Evolutionary conservation across 2,329 filamentous ascomycete species (phyloP), one percentile per base, ranked within the genome.

Genomic region (Epichloe uncinata): DNA sequence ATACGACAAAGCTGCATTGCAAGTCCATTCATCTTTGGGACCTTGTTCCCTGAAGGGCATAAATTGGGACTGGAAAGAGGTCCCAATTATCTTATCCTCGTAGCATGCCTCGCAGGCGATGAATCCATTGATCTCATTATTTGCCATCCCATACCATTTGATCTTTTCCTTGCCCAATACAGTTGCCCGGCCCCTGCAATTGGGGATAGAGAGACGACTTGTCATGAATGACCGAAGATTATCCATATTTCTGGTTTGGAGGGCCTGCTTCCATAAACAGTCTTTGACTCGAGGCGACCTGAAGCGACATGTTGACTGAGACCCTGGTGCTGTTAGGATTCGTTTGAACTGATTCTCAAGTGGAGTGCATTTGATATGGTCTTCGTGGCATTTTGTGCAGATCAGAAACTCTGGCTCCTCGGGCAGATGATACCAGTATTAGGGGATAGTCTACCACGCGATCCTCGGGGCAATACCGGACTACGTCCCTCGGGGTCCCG

Each of bases 311-410:
- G 45, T 61, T 42, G 60, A 71, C 56, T 37, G 59, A 45, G 56
- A 63, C 57, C 42, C 60, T 33, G 48, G 63, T 48, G 49, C 57
- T 34, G 49, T 60, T 44, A 52, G 54, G 0, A 60, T 51, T 4
- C 56, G 53, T 30, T 55, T 50, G 36, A 73, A 72, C 0, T 59
- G 48, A 0, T 46, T 16, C 0, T 59, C 57, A 3, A 71, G 60
- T 0, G 40, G 42, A 0, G 66, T 69, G 0, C 48, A 20, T 20
- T 60, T 52, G 12, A 73, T 63, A 50, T 69, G 49, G 33, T 69
- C 65, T 5, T 62, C 60, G 35, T 70, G 66, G 53, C 71, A 74
- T 20, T 61, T 57, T 2, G 68, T 69, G 53, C 71, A 74, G 35
- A 72, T 58, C 3, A 63, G 50, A 22, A 63, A 69, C 2, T 59